Evolutionary conservation across 2,329 filamentous ascomycete species (phyloP), one percentile per base, ranked within the genome.

Genomic region (Plenodomus biglobosus): DNA sequence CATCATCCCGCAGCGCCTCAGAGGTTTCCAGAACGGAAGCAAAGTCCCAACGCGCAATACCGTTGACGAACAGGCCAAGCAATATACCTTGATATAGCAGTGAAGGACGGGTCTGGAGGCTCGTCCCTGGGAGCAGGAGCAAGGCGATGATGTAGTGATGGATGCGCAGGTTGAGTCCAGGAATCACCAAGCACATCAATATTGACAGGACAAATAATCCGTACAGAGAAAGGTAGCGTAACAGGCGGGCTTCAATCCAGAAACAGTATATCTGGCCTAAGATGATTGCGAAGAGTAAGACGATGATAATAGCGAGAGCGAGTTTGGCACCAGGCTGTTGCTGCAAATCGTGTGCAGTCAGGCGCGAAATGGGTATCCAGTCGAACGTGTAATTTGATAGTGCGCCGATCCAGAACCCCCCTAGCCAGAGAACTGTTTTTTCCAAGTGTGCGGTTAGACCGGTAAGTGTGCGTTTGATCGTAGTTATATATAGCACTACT

Each of bases 341-440:
- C 36, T 86, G 76, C 24, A 99, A 81, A 65, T 99, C 94, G 66
- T 94, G 90, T 0, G 85, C 84, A 8, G 88, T 96, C 15, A 99
- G 80, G 3, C 94, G 85, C 68, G 90, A 85, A 58, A 99, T 94
- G 0, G 94, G 94, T 50, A 97, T 96, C 76, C 89, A 87, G 55
- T 90, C 87, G 62, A 97, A 89, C 0, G 94, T 96, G 71, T 96
- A 94, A 70, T 97, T 97, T 59, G 92, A 92, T 54, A 97, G 75
- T 1, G 90, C 86, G 15, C 92, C 92, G 38, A 96, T 84, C 86
- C 94, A 97, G 66, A 88, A 90, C 11, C 85, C 86, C 0, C 91
- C 91, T 1, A 97, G 78, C 87, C 91, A 97, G 22, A 97, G 77
- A 1, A 96, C 70, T 0, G 90, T 88, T 77, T 95, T 96, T 66